Conservation (phyloP, 208 protist genomes). For the Leishmania arabica region DNA sequence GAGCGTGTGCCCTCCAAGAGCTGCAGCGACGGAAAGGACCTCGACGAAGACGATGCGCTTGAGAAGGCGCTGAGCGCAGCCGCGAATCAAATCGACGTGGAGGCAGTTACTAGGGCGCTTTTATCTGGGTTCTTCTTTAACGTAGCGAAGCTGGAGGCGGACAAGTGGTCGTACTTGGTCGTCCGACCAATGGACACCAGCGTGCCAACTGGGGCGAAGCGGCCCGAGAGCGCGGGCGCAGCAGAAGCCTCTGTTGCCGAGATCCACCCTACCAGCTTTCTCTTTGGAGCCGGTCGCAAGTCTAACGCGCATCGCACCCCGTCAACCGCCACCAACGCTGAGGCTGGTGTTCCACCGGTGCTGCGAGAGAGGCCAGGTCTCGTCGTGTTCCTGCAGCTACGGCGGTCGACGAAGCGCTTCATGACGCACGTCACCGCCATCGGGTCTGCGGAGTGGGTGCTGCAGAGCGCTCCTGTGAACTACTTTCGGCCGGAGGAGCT, state of each 20-base stretch:
- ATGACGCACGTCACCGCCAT: conserved; percentile 92
- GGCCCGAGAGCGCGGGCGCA: conserved; percentile 5
- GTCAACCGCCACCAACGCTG: neutral
- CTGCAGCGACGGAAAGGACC: neutral
- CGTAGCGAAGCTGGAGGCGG: conserved; percentile 76
- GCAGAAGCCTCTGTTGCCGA: conserved; percentile 49
- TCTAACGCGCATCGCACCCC: neutral
- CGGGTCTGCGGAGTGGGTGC: conserved; percentile 57
- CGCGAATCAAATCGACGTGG: conserved; percentile 43
- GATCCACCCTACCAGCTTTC: conserved; percentile 83
- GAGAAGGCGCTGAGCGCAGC: conserved; percentile 14
- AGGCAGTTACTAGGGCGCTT: conserved; percentile 71
- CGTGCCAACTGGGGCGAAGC: conserved; percentile 14
- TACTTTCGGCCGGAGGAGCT: conserved; percentile 86
- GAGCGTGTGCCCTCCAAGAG: neutral
- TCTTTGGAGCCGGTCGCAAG: conserved; percentile 54
- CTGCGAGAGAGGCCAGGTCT: conserved; percentile 64
- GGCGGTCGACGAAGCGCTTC: conserved; percentile 82
- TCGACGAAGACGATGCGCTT: conserved; percentile 15
- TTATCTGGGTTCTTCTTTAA: conserved; percentile 92
- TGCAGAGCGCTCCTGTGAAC: conserved; percentile 73
- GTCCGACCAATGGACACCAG: conserved; percentile 78
- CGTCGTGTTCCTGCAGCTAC: conserved; percentile 86
- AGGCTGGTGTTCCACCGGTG: conserved; percentile 17
- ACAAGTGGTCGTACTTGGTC: conserved; percentile 73